Conservation (phyloP, 768 basidiomycete species). For the Lactarius indigo region DNA sequence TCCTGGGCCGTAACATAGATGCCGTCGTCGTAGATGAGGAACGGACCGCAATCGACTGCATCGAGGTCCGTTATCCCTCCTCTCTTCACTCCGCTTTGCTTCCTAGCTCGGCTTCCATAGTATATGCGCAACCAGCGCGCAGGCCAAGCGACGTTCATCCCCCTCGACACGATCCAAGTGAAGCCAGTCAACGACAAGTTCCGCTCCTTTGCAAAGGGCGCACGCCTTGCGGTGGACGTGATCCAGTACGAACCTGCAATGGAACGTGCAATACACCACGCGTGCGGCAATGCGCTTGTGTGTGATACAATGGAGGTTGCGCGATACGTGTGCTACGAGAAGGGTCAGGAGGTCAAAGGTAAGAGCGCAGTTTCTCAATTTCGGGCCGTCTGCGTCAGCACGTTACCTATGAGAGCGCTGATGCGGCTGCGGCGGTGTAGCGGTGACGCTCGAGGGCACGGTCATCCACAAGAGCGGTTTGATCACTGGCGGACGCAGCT, state of each 20-base stretch:
- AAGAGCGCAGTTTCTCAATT: not conserved
- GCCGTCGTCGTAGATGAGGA: constrained; percentile 96
- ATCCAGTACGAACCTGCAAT: constrained; percentile 67
- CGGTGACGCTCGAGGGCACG: constrained; percentile 95
- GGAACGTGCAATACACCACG: constrained; percentile 94
- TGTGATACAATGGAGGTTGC: constrained; percentile 97
- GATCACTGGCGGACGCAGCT: constrained; percentile 91
- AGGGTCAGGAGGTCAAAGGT: constrained; percentile 97
- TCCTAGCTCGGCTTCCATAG: constrained; percentile 34
- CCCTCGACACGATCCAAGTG: constrained; percentile 94
- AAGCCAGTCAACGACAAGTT: constrained; percentile 94
- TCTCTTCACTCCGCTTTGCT: not conserved
- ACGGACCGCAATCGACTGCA: constrained; percentile 95
- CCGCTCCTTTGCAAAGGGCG: constrained; percentile 81
- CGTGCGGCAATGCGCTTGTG: constrained; percentile 91
- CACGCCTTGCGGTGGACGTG: constrained; percentile 58
- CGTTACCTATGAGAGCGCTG: not conserved
- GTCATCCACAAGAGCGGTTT: constrained; percentile 96
- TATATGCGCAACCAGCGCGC: constrained; percentile 94
- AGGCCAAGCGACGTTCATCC: constrained; percentile 96
- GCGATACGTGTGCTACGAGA: constrained; percentile 86
- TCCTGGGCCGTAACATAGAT: constrained; percentile 92
- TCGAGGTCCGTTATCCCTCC: constrained; percentile 57
- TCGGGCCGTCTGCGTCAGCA: not conserved
- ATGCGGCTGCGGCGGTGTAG: constrained; percentile 38